A percentile compares a stretch with the other conserved stretches of the same genome.
These are phyloP conservation scores for Ophiostoma tasmaniense DNA, from an alignment of 2,329 filamentous ascomycete species.

Conservation along the genomic window DNA sequence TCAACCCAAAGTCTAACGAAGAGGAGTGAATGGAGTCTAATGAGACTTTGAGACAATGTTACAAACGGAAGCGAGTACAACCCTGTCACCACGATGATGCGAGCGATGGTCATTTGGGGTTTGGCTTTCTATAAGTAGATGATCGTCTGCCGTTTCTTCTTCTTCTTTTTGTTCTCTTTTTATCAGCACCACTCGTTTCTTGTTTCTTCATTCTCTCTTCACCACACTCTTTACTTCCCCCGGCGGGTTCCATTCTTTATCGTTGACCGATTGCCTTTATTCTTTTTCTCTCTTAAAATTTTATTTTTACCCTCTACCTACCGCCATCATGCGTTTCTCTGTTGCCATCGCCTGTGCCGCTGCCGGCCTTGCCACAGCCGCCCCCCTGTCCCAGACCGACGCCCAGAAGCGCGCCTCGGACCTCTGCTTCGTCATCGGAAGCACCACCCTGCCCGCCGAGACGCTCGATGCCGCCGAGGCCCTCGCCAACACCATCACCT, in stretches of 20 bases:
- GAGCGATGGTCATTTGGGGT: not conserved
- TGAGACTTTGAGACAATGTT: not conserved
- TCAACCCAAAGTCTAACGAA: not conserved
- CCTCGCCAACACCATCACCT: conserved; percentile 40
- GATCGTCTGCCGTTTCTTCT: not conserved
- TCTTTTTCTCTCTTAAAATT: not conserved
- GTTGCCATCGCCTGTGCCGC: conserved; percentile 15
- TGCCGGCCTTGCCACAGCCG: conserved; percentile 15
- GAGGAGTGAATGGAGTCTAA: not conserved
- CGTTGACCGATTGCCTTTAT: conserved; percentile 17
- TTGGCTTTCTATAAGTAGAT: not conserved
- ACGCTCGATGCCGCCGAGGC: conserved; percentile 34
- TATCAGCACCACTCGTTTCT: not conserved
- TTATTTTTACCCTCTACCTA: not conserved
- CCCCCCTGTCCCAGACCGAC: conserved; percentile 3
- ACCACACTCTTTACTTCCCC: conserved; percentile 6
- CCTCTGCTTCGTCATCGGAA: conserved; percentile 47
- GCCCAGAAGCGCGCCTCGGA: conserved; percentile 14
- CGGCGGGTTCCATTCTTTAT: conserved; percentile 14
- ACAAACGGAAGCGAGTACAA: conserved; percentile 7
- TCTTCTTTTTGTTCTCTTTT: not conserved
- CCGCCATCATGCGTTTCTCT: conserved; percentile 19
- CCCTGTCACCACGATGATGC: conserved; percentile 1
- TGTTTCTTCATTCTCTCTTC: conserved; percentile 5
- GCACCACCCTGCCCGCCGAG: conserved; percentile 41